Base-by-base conservation (phyloP, 371 early-diverging fungal species). In the Apophysomyces trapeziformis region DNA sequence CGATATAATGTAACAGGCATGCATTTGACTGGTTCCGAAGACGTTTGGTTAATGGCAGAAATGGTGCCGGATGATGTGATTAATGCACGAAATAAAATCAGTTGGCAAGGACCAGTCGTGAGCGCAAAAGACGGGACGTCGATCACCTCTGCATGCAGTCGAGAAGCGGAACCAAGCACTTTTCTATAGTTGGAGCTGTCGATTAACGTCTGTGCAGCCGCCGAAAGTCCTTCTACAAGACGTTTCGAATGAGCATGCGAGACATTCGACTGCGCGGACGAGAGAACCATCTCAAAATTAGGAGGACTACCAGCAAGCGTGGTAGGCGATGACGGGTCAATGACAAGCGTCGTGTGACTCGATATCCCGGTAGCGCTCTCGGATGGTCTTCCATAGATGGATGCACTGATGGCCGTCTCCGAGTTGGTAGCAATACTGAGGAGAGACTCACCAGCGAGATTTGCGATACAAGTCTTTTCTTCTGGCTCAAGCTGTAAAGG, bases 111-210 rank as follows among this genome's bases (percentile, higher is more conserved):
- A 0, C 72, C 71, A 18, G 63, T n/a, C 26, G 71, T 61, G 9
- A 78, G 61, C 14, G 70, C 57, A 64, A 81, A 81, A 5, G 78
- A 69, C 47, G 81, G 81, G 2, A 76, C 66, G 56, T 81, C 78
- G 9, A 78, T 38, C 4, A 81, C 65, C 35, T 76, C 73, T 16
- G 67, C 44, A 35, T 71, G 65, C 6, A 81, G 62, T 43, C 57
- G 69, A 2, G 81, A 76, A 32, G 67, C 69, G 0, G 65, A 56
- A 0, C 73, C 70, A 5, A 76, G 39, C 5, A 63, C 67, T 36
- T 73, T 74, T 21, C 69, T 69, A 44, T 74, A 80, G 12, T 60
- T 67, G 7, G 76, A 73, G 8, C 43, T 16, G 11, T 36, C 60
- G 32, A 73, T 46, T 1, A 81, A 44, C 5, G 43, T 44, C 43